Conservation (phyloP, 495 filamentous ascomycete genomes). For the Talaromyces adpressus region DNA sequence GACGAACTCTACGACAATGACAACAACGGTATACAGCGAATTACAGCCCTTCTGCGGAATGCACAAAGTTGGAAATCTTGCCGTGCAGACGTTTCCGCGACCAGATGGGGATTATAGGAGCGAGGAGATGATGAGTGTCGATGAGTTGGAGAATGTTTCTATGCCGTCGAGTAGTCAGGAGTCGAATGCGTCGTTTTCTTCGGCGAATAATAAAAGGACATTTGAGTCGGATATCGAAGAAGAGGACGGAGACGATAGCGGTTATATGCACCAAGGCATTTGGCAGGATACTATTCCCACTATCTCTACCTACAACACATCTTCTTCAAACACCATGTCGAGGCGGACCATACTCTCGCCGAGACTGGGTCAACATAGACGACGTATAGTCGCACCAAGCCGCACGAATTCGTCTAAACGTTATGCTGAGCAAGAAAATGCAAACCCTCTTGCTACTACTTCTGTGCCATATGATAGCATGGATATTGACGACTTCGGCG, state of each 20-base stretch:
- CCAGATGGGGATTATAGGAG: conserved; percentile 10
- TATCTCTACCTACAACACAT: not conserved
- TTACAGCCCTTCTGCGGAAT: conserved; percentile 73
- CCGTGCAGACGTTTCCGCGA: conserved; percentile 14
- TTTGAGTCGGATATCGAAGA: conserved; percentile 12
- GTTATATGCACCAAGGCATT: conserved; percentile 1
- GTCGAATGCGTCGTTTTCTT: conserved; percentile 19
- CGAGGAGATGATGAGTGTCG: conserved; percentile 11
- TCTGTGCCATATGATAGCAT: conserved; percentile 26
- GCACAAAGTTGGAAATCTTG: conserved; percentile 48
- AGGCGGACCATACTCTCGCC: conserved; percentile 30
- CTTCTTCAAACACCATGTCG: not conserved
- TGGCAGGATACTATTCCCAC: conserved; percentile 5
- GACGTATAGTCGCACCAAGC: conserved; percentile 14
- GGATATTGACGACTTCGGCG: conserved; percentile 36
- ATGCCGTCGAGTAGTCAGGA: conserved; percentile 41
- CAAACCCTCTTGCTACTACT: conserved; percentile 7
- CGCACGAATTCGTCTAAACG: not conserved
- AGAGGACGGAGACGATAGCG: conserved; percentile 10
- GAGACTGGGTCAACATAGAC: conserved; percentile 23
- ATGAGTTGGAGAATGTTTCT: conserved; percentile 36
- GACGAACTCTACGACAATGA: conserved; percentile 1
- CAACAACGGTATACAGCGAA: conserved; percentile 35
- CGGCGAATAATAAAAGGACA: conserved; percentile 38
- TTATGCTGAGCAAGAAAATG: conserved; percentile 7